phyloP scores from a whole-genome alignment of 2,329 filamentous ascomycete genomes.

The Metarhizium album region DNA sequence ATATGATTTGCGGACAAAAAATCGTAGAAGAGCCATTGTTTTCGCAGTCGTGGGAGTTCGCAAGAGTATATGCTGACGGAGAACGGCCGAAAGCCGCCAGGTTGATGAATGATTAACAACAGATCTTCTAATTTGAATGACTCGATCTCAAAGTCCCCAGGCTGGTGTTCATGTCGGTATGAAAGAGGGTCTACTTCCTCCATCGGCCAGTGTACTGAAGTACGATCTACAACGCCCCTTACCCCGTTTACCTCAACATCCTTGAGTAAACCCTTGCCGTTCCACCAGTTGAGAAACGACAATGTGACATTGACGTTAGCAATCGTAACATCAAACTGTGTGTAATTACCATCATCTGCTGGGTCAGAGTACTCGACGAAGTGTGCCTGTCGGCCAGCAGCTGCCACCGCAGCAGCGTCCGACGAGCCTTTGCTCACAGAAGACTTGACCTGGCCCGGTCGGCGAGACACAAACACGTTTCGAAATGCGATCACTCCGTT shows the following conservation, averaged over 20 bases:
- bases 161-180: conserved; percentile 76
- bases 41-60: conserved; percentile 82
- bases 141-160: conserved; percentile 94
- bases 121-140: conserved; percentile 94
- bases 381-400: conserved; percentile 51
- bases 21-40: conserved; percentile 97
- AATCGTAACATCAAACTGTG: conserved; percentile 91
- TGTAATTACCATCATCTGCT: conserved; percentile 86
- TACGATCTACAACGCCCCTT: conserved; percentile 83
- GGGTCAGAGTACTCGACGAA: conserved; percentile 22
- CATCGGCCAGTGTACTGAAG: conserved; percentile 57
- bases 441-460: conserved; percentile 71
- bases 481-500: conserved; percentile 93
- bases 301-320: conserved; percentile 92
- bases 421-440: conserved; percentile 91
- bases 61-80: conserved; percentile 93
- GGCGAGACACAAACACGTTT: conserved; percentile 88
- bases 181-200: conserved; percentile 69
- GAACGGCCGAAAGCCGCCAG: conserved; percentile 84
- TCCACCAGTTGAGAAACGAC: conserved; percentile 99
- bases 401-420: conserved; percentile 74
- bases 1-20: conserved; percentile 92
- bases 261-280: conserved; percentile 80
- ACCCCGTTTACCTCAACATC: conserved; percentile 94
- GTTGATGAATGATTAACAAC: conserved; percentile 83